phyloP scores from a whole-genome alignment of 805 yeast genomes.

The Yueomyces sp. region DNA sequence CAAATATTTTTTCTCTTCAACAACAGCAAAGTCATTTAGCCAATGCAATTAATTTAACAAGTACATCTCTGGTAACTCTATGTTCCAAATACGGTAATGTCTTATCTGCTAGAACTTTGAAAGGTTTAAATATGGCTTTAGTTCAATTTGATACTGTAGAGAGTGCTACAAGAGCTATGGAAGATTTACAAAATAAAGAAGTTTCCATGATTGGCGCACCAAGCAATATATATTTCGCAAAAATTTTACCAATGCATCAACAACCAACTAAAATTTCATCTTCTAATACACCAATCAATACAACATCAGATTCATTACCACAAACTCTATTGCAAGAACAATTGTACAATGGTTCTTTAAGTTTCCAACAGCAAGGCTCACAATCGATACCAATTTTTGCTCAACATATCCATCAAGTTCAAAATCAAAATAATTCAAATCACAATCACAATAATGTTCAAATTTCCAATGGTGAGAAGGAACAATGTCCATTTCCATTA shows the following conservation, averaged over 20 bases:
- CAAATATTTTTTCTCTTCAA: constrained; percentile 40
- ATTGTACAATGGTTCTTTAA: constrained; percentile 20
- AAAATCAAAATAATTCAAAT: constrained; percentile 4
- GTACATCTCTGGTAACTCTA: constrained; percentile 42
- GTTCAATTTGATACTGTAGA: constrained; percentile 65
- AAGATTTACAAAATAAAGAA: constrained; percentile 70
- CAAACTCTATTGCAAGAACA: constrained; percentile 23
- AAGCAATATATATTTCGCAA: constrained; percentile 76
- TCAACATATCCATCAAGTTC: not conserved
- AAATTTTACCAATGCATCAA: constrained; percentile 32
- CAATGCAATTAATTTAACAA: constrained; percentile 31
- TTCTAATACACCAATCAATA: not conserved
- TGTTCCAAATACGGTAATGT: constrained; percentile 51
- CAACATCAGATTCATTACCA: constrained; percentile 4
- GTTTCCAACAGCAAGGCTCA: constrained; percentile 22
- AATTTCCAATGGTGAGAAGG: constrained; percentile 14
- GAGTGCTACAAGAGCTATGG: constrained; percentile 66
- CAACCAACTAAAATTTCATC: constrained; percentile 7
- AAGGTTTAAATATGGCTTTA: constrained; percentile 37
- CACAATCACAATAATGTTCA: constrained; percentile 5
- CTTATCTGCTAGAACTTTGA: constrained; percentile 46
- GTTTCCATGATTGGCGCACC: constrained; percentile 59
- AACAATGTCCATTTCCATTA: constrained; percentile 23
- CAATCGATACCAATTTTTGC: constrained; percentile 19
- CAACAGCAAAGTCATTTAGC: constrained; percentile 39